Evolutionary conservation across 164 flowering plant genomes (phyloP), one percentile per base, ranked within the genome.

Genomic region (Chloranthus sessilifolius): DNA sequence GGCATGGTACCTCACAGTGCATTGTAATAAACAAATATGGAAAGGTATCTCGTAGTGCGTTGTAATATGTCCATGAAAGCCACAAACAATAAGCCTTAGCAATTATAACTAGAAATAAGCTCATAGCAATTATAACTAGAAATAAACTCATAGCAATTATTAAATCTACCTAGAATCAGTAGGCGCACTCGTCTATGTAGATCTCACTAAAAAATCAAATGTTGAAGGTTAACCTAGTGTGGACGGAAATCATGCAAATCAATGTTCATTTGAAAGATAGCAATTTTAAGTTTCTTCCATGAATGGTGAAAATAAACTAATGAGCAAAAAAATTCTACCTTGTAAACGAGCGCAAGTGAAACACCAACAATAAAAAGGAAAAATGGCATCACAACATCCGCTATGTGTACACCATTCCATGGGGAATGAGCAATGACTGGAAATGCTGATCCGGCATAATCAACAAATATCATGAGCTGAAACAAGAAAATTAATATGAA

Each of bases 341-440:
- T 80, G 53, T 79, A 72, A 9, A 62, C 82, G 58, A 85, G 82
- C 2, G 86, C 79, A 21, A 76, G 61, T 45, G 94, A 74, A 58
- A 80, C 60, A 34, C 94, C 94, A 26, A 67, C 78, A 55, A 74
- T 65, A 43, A 85, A 85, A 31, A 85, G 88, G 50, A 85, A 85
- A 58, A 74, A 81, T 4, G 94, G 94, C 86, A 82, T 82, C 45
- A 85, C 84, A 54, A 82, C 69, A 62, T 85, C 94, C 1, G 94
- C 88, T 70, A 85, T 72, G 46, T 53, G 82, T 21, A 81, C 20
- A 2, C 88, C 88, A 44, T 80, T 70, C 94, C 88, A 85, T 11
- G 88, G 86, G 8, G 83, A 70, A 59, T 85, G 94, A 53, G 68
- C 72, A 47, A 85, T 70, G 12, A 50, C 12, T 21, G 86, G 86